These are phyloP conservation scores for Magnaporthiopsis rhizophila DNA, from an alignment of 2,329 filamentous ascomycete species.

Conservation along the genomic window DNA sequence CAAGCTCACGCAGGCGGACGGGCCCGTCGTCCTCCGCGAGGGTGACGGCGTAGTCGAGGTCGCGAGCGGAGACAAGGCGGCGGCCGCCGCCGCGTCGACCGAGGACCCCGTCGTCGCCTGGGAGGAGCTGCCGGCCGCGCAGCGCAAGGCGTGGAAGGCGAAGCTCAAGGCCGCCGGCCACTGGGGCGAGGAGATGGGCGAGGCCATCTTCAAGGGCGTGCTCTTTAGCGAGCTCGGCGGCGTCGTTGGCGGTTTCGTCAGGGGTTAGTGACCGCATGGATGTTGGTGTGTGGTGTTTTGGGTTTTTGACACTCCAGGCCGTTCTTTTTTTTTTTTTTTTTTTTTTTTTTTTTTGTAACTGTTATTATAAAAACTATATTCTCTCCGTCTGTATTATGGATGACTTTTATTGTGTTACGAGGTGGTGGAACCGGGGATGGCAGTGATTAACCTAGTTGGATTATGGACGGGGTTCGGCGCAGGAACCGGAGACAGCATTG, in stretches of 20 bases:
- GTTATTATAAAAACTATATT: background rate
- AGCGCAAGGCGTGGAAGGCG: conserved; percentile 62
- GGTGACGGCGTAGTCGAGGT: conserved; percentile 11
- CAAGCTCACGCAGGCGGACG: conserved; percentile 4
- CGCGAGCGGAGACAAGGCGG: conserved; percentile 12
- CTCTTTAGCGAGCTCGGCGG: conserved; percentile 68
- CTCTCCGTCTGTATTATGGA: background rate
- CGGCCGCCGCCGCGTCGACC: conserved; percentile 14
- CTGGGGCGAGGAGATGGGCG: conserved; percentile 73
- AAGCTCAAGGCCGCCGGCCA: conserved; percentile 62
- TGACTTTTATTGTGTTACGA: background rate
- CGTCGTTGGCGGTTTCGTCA: conserved; percentile 44
- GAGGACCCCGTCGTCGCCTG: conserved; percentile 46
- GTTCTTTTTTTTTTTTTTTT: background rate
- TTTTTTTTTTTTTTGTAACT: background rate
- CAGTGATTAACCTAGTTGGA: too few relatives aligned
- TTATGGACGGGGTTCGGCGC: background rate
- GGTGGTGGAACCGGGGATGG: background rate
- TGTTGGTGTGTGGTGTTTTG: background rate
- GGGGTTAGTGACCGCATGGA: background rate
- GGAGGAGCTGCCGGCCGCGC: conserved; percentile 58
- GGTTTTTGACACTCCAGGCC: background rate
- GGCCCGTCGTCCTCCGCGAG: conserved; percentile 16
- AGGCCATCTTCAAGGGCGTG: conserved; percentile 67
- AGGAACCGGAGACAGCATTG: background rate